Base-by-base conservation (phyloP, 2,329 filamentous ascomycete genomes). In the Hysterium pulicare region DNA sequence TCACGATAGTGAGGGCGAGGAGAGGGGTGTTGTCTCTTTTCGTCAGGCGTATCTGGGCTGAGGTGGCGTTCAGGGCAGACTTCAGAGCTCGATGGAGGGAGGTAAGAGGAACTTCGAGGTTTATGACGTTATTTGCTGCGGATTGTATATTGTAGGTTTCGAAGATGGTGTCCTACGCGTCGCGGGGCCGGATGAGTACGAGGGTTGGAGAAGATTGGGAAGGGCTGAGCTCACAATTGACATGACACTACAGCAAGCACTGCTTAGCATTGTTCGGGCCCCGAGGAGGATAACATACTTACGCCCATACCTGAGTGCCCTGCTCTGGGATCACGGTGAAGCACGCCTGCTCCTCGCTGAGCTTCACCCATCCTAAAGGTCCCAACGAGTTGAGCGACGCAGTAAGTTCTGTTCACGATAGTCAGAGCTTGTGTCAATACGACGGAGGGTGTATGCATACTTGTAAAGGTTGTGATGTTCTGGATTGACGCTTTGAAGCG, bases 281-380 rank as follows among this genome's bases (percentile, higher is more conserved):
- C 40, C 33, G 23, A 36, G 42, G 33, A 41, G 44, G 31, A 10
- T 36, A 45, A 32, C 54, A 48, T 33, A 82, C 83, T 62, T 76
- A 90, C 76, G 90, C 88, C 93, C 93, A 98, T 41, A 97, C 91
- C 75, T 97, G 91, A 7, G 89, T 94, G 46, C 93, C 91, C 59
- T 87, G 85, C 63, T 96, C 90, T 1, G 93, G 90, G 48, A 97
- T 91, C 58, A 97, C 87, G 46, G 93, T 97, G 71, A 98, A 95
- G 55, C 90, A 90, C 43, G 91, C 84, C 42, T 84, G 84, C 45
- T 90, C 84, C 70, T 94, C 82, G 70, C 91, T 88, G 24, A 98
- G 80, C 52, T 90, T 86, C 50, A 95, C 77, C 90, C 90, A 95
- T 34, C 87, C 89, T 49, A 94, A 84, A 67, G 91, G 90, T 53